Evolutionary conservation across 2,329 filamentous ascomycete species (phyloP).

Genomic region (Alternaria ethzedia): DNA sequence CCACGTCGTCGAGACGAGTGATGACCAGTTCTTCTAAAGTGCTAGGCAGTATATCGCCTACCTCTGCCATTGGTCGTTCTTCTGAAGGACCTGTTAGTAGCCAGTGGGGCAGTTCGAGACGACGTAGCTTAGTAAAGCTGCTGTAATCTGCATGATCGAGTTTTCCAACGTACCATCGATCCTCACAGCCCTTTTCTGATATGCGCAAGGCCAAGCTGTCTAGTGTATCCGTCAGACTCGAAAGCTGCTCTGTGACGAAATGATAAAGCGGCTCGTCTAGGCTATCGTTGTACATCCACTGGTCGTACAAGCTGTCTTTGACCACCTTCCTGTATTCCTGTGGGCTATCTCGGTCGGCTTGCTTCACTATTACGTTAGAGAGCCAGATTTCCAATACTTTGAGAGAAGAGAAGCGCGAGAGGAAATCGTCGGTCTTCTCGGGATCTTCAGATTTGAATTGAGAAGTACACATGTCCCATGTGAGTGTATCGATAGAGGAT

Average conservation of each 20-base stretch:
- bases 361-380: not conserved
- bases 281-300: not conserved
- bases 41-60: not conserved
- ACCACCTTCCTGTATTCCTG: not conserved
- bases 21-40: not conserved
- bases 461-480: not conserved
- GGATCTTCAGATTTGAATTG: not conserved
- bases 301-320: not conserved
- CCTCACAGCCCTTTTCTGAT: not conserved
- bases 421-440: not conserved
- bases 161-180: not conserved
- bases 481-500: not conserved
- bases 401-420: not conserved
- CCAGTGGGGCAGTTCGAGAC: not conserved
- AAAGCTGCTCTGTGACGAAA: not conserved
- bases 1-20: not conserved
- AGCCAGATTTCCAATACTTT: not conserved
- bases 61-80: not conserved
- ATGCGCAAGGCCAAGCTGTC: not conserved
- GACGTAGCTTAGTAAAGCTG: not conserved
- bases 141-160: not conserved
- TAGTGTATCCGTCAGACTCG: not conserved
- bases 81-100: not conserved
- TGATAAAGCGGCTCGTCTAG: not conserved
- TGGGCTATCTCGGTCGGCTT: not conserved